Evolutionary conservation across 345 rosid species (phyloP), one percentile per base, ranked within the genome.

Genomic region (Corymbia maculata): DNA sequence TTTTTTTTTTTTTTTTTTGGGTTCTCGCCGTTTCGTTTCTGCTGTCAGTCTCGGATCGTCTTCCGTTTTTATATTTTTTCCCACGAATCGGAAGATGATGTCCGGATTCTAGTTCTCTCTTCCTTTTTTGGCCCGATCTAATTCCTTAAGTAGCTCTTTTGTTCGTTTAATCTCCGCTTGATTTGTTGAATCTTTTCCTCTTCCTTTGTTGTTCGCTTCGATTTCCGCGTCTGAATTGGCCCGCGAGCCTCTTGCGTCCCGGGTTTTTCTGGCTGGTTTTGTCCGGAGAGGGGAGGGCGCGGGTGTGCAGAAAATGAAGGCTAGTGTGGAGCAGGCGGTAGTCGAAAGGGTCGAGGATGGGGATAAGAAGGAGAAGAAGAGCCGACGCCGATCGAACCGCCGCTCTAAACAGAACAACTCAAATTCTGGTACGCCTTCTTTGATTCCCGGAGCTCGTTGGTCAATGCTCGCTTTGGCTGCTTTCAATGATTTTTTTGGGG

Each of bases 361-460:
- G 26, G 97, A 95, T 50, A 94, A 93, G 91, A 95, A 96, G 87
- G 90, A 91, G 93, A 95, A 93, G 93, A 96, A 92, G 94, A 95
- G 89, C 88, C 94, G 89, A 61, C 94, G 97, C 59, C 94, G 96
- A 90, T 88, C 94, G 47, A 90, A 64, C 92, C 96, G 98, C 55
- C 96, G 97, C 90, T 93, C 97, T 30, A 96, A 93, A 89, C 93
- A 89, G 89, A 93, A 86, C 91, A 93, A 93, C 91, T 59, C 86
- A 85, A 87, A 47, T 90, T 55, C 89, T 57, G 91, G 90, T 88
- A 66, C 36, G 57, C 66, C 21, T 28, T 32, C 86, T 44, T 13
- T 52, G 51, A 17, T 57, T 17, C 2, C 61, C 61, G 28, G 10
- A 21, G 26, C 26, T 51, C 21, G 12, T 24, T 85, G 30, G 24